Base-by-base conservation (phyloP, 192 early-diverging fungal genomes). In the Martensiomyces pterosporus region DNA sequence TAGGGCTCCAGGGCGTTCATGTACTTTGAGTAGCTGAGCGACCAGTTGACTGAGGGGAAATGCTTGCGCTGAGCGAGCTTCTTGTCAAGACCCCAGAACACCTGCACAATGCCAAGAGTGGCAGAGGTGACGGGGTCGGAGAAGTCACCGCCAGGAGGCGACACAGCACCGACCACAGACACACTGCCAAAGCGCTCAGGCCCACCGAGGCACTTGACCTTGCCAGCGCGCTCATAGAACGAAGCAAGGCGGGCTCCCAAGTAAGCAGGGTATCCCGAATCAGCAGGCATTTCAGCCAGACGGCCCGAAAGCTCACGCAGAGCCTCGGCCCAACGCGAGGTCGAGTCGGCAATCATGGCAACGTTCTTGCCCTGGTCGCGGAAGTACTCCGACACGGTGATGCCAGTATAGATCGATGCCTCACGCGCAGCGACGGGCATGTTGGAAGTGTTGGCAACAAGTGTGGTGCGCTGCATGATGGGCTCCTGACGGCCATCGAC, bases 311-410 rank as follows among this genome's bases (percentile, higher is more conserved):
- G 95, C 81, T 99, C 97, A 84, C 97, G 91, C 60, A 99, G 77
- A 16, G 97, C 97, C 75, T 99, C 97, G 48, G 97, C 97, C 97
- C 97, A 99, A 32, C 97, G 90, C 39, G 97, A 99, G 21, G 97
- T 97, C n/a, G 95, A 98, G 76, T 99, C 97, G 6, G 97, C 97
- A 93, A 99, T 99, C 97, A 99, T 99, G 44, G 97, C 89, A 21
- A 94, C 97, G 60, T 99, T 85, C 80, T 91, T 93, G 57, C 97
- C 97, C 74, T 96, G 93, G 76, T 99, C 97, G 79, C 97, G 91
- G 92, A 99, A 99, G 79, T 99, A 99, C 78, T 99, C 97, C 16
- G 94, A 94, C 14, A 99, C 75, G 1, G 97, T 99, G 73, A 99
- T 99, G 64, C 97, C 97, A 25, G 97, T 99, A 82, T 99, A 99